Evolutionary conservation across 1,139 yeast genomes (phyloP).

Genomic region (Candida buenavistaensis): DNA sequence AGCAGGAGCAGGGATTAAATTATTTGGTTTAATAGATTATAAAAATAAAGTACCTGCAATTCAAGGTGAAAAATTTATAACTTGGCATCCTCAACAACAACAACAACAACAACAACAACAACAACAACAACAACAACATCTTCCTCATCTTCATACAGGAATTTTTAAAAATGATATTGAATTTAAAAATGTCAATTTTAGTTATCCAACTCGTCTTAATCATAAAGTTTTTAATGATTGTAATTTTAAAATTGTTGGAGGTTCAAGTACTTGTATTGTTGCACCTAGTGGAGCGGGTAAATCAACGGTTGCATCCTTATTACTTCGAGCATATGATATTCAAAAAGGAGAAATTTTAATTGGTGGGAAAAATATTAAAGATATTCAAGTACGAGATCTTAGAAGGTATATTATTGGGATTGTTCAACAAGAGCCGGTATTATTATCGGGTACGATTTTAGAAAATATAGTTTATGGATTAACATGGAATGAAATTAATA

Average conservation of each 20-base stretch:
- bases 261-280: constrained; percentile 83
- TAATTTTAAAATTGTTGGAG: constrained; percentile 58
- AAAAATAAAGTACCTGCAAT: constrained; percentile 46
- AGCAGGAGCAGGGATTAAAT: constrained; percentile 52
- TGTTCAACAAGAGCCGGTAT: constrained; percentile 86
- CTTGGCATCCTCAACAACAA: constrained; percentile 26
- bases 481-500: constrained; percentile 48
- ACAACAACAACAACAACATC: no score
- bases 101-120: no score
- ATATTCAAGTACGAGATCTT: constrained; percentile 69
- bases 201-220: constrained; percentile 87
- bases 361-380: constrained; percentile 64
- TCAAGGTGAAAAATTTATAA: constrained; percentile 30
- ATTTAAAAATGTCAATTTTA: constrained; percentile 66
- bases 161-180: constrained; percentile 55
- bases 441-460: constrained; percentile 74
- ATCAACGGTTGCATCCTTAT: constrained; percentile 74
- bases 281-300: constrained; percentile 95
- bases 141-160: no score
- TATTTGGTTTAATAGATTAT: constrained; percentile 47
- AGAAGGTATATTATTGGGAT: constrained; percentile 71
- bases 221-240: constrained; percentile 68
- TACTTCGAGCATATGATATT: constrained; percentile 67
- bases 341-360: constrained; percentile 59
- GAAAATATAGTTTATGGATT: constrained; percentile 82